Evolutionary conservation across 257 asterid species (phyloP).

Genomic region (Vinca minor): DNA sequence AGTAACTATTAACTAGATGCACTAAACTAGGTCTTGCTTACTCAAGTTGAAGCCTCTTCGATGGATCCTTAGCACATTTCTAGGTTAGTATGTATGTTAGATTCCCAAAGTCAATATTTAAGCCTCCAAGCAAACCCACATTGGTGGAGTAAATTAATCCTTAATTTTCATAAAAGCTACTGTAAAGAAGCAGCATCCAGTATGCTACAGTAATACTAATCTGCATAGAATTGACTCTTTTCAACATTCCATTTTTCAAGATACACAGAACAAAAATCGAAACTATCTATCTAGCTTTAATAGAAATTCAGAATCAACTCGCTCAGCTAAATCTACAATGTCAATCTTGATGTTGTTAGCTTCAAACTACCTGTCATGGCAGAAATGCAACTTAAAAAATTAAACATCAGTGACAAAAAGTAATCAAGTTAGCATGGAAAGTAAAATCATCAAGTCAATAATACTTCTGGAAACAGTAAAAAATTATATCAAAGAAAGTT

Average conservation of each 20-base stretch:
- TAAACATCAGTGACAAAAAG: constrained; percentile 22
- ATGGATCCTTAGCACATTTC: neutral
- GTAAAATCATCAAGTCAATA: constrained; percentile 25
- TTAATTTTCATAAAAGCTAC: neutral
- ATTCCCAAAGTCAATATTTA: constrained; percentile 3
- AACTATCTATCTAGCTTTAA: constrained; percentile 14
- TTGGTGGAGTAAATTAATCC: neutral
- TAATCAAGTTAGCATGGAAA: constrained; percentile 32
- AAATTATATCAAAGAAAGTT: constrained; percentile 70
- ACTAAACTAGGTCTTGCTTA: neutral
- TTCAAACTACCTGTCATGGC: constrained; percentile 43
- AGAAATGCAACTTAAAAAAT: constrained; percentile 26
- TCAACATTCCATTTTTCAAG: constrained; percentile 1
- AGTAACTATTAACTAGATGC: constrained; percentile 2
- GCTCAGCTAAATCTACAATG: constrained; percentile 24
- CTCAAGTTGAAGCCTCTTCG: neutral
- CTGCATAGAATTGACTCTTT: neutral
- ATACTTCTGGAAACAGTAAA: constrained; percentile 39
- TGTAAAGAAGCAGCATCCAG: neutral
- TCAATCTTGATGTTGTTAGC: constrained; percentile 45
- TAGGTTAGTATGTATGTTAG: constrained; percentile 1
- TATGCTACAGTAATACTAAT: neutral
- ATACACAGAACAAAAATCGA: constrained; percentile 14
- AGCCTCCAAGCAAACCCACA: neutral
- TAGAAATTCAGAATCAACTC: constrained; percentile 10